Percentiles rank a stretch among this genome's conserved stretches.
phyloP scores from a whole-genome alignment of 2,329 filamentous ascomycete species.

The Colletotrichum camelliae region DNA sequence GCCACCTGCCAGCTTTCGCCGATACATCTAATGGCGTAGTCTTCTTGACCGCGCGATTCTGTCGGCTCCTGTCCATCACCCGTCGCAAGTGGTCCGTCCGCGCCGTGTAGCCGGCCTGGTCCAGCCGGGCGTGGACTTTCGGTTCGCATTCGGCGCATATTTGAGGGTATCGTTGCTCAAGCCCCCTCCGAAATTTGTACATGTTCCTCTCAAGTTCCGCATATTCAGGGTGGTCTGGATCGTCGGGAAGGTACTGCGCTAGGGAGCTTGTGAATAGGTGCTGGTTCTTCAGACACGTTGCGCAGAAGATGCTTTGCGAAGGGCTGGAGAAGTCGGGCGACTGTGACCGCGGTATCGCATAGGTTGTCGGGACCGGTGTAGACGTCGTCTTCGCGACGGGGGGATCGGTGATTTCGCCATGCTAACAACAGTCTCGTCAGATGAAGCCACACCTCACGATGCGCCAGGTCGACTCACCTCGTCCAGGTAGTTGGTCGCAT shows the following conservation, averaged over 20 bases:
- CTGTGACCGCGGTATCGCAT: conserved; percentile 48
- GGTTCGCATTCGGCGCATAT: conserved; percentile 84
- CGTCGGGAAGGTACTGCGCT: conserved; percentile 77
- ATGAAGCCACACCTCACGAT: neutral
- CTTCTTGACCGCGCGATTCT: conserved; percentile 45
- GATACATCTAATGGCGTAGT: conserved; percentile 47
- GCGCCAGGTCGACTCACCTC: conserved; percentile 59
- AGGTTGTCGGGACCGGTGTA: conserved; percentile 48
- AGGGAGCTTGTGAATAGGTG: conserved; percentile 77
- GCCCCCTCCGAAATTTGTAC: conserved; percentile 70
- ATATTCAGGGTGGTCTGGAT: conserved; percentile 71
- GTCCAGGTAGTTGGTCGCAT: conserved; percentile 89
- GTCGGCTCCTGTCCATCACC: conserved; percentile 71
- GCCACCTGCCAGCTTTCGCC: conserved; percentile 45
- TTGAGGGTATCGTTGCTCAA: conserved; percentile 87
- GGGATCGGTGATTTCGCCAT: conserved; percentile 89
- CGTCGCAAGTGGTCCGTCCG: conserved; percentile 81
- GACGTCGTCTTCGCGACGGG: conserved; percentile 65
- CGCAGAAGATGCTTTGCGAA: conserved; percentile 64
- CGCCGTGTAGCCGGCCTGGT: conserved; percentile 77
- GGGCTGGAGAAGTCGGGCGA: conserved; percentile 36
- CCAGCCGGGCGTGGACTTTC: conserved; percentile 72
- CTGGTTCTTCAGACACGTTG: conserved; percentile 87
- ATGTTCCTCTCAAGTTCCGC: conserved; percentile 70
- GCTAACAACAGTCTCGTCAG: conserved; percentile 50